Evolutionary conservation across 148 eudicot species (phyloP).

Genomic region (Arctostaphylos glauca): DNA sequence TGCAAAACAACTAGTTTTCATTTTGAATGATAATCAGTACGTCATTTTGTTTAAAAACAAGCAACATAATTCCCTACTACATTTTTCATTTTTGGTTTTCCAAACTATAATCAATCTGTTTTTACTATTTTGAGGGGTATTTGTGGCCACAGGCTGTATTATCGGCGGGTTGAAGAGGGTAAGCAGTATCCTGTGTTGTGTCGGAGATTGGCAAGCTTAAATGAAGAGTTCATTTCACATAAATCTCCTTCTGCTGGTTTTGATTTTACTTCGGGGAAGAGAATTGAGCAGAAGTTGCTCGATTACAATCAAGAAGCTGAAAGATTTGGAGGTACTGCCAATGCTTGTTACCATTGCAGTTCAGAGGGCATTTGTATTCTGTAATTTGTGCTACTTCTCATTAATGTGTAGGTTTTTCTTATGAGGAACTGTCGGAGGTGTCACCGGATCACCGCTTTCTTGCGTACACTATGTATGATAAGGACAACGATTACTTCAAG

Average conservation of each 20-base stretch:
- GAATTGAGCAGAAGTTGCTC: slow-evolving; percentile 81
- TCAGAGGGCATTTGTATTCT: background rate
- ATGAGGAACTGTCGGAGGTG: slow-evolving; percentile 86
- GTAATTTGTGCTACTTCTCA: background rate
- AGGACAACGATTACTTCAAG: slow-evolving; percentile 84
- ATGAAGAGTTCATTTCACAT: slow-evolving; percentile 84
- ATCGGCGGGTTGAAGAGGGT: slow-evolving; percentile 85
- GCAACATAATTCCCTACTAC: background rate
- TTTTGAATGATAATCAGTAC: too few species aligned
- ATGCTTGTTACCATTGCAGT: slow-evolving; percentile 8
- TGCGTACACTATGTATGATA: slow-evolving; percentile 95
- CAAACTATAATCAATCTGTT: background rate
- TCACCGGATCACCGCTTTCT: slow-evolving; percentile 89
- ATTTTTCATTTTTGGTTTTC: background rate
- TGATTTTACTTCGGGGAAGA: slow-evolving; percentile 86
- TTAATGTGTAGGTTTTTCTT: slow-evolving; percentile 67
- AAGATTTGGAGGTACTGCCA: slow-evolving; percentile 78
- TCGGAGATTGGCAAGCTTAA: slow-evolving; percentile 68
- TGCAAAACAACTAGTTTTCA: too few species aligned
- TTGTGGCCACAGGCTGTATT: slow-evolving; percentile 68
- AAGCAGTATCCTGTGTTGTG: slow-evolving; percentile 86
- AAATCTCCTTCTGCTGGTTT: slow-evolving; percentile 82
- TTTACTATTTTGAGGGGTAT: slow-evolving; percentile 37
- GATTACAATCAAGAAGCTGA: slow-evolving; percentile 91
- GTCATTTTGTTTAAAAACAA: background rate